Base-by-base conservation (phyloP, 495 filamentous ascomycete genomes). In the Talaromyces liani region DNA sequence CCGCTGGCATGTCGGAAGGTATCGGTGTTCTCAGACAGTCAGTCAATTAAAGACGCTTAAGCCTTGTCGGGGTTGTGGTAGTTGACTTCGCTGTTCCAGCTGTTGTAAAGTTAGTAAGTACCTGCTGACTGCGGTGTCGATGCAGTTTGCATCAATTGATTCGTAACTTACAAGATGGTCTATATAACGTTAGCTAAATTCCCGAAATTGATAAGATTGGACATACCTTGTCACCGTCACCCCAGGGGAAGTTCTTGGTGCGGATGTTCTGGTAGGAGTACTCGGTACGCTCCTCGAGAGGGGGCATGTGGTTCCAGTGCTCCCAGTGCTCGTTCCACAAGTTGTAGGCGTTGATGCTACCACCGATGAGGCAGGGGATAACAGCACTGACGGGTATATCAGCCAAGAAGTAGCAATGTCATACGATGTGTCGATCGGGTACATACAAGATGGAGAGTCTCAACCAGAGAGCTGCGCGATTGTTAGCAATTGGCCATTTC, bases 311-410 rank as follows among this genome's bases (percentile, higher is more conserved):
- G 6, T 75, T 75, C 90, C 88, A 91, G 80, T 97, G 93, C 80
- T 94, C 90, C 93, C 92, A 96, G 78, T 97, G 93, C 85, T 95
- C 91, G 64, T 82, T 84, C 91, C 92, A 97, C 64, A 94, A 86
- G 74, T 83, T 86, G 73, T 91, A 94, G 70, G 93, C 91, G 76
- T 97, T 97, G 70, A 85, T 68, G 63, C 79, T 74, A 53, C 88
- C 85, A 66, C 91, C 75, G 66, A 90, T 79, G 64, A 97, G 80
- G 74, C 73, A 76, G 58, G 92, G 91, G 67, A 88, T 77, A 47
- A 88, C 79, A 69, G 77, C 84, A 71, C 91, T 95, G 68, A 64
- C 34, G 22, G n/a, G 2, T 65, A 22, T 27, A 45, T 61, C 34
- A 61, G 59, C 41, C 24, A 56, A 56, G 6, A 27, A 29, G 24